Conservation (phyloP, 2,329 filamentous ascomycete species). For the Fonsecaea pedrosoi region DNA sequence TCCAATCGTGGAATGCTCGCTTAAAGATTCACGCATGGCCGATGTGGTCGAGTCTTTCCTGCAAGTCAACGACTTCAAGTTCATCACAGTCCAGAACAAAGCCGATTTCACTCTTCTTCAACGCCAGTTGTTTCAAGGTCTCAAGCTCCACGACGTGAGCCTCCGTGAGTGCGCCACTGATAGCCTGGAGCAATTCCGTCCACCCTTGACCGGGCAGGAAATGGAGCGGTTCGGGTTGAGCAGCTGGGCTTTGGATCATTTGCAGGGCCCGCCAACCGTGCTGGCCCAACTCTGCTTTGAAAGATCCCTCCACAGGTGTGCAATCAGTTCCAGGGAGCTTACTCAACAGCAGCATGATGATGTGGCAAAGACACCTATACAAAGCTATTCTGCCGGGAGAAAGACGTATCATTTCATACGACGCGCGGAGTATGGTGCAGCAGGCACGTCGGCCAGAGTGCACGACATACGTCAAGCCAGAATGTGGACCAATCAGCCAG, state of each 20-base stretch:
- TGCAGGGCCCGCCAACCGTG: constrained; percentile 82
- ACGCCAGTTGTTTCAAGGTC: constrained; percentile 65
- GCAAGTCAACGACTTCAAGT: constrained; percentile 59
- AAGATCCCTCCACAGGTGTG: constrained; percentile 71
- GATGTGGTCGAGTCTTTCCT: constrained; percentile 66
- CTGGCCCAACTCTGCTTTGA: constrained; percentile 86
- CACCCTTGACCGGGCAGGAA: constrained; percentile 63
- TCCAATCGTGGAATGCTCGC: constrained; percentile 77
- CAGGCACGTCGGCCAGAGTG: constrained; percentile 73
- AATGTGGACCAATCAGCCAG: constrained; percentile 78
- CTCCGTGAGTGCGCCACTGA: constrained; percentile 60
- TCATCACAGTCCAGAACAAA: constrained; percentile 76
- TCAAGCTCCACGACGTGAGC: constrained; percentile 73
- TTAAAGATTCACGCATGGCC: constrained; percentile 74
- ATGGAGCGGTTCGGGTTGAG: constrained; percentile 71
- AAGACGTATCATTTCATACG: constrained; percentile 70
- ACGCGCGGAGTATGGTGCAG: constrained; percentile 79
- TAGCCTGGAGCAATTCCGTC: constrained; percentile 61
- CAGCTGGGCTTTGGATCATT: constrained; percentile 77
- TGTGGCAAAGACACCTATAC: constrained; percentile 66
- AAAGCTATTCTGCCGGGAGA: constrained; percentile 72
- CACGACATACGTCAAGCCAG: constrained; percentile 65
- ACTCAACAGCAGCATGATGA: constrained; percentile 70
- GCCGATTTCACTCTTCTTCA: constrained; percentile 78
- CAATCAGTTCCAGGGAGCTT: constrained; percentile 68